These are phyloP conservation scores for Saccharum spontaneum DNA, from an alignment of 176 grass and related monocot species.

Conservation along the genomic window DNA sequence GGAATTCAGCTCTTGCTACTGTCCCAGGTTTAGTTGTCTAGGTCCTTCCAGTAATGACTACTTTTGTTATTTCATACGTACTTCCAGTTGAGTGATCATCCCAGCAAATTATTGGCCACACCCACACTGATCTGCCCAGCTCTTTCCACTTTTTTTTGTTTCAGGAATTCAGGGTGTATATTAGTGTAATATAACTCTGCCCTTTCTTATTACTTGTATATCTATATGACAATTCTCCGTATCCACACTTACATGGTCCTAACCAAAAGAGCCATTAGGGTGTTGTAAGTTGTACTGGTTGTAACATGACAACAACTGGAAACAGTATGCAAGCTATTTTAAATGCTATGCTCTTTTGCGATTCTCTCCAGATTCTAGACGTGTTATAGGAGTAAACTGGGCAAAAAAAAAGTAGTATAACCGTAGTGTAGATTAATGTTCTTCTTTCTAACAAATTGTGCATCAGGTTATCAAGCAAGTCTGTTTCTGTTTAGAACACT, in stretches of 20 bases:
- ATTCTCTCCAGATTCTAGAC: background rate
- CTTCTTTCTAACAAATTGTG: background rate
- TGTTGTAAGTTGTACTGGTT: background rate
- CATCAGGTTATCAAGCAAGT: background rate
- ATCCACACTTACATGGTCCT: background rate
- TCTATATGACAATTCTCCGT: background rate
- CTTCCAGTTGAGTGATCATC: too few relatives aligned
- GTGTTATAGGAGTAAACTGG: background rate
- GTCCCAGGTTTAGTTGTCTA: too few relatives aligned
- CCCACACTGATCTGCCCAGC: too few relatives aligned
- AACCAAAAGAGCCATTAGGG: background rate
- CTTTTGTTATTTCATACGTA: too few relatives aligned
- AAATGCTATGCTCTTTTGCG: background rate
- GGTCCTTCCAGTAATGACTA: too few relatives aligned
- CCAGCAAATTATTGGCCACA: too few relatives aligned
- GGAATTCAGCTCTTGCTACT: too few relatives aligned
- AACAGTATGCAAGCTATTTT: background rate
- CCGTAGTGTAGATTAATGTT: background rate
- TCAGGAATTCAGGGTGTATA: background rate
- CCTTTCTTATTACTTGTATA: background rate
- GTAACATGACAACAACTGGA: background rate
- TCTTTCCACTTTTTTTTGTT: background rate
- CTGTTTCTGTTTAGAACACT: background rate
- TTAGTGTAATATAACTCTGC: background rate
- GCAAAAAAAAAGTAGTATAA: background rate